Conservation (phyloP, 2,329 filamentous ascomycete genomes). For the Neospermospora avenae region DNA sequence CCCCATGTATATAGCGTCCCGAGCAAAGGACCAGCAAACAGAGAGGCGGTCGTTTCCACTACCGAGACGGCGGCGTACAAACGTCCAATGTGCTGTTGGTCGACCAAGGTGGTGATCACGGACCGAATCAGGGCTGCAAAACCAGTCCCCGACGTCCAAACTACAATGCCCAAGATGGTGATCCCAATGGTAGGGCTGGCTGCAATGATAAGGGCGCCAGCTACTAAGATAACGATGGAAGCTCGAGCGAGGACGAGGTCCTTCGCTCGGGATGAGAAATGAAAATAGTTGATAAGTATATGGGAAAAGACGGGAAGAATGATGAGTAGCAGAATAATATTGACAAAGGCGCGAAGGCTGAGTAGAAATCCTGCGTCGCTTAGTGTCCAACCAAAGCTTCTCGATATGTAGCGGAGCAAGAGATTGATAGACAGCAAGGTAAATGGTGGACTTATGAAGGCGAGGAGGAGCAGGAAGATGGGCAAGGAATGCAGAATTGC, state of each 20-base stretch:
- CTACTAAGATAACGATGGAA: slow-evolving; percentile 21
- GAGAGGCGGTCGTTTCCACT: slow-evolving; percentile 26
- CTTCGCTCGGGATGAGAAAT: slow-evolving; percentile 23
- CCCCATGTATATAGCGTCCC: slow-evolving; percentile 28
- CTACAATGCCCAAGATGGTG: slow-evolving; percentile 24
- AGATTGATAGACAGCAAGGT: slow-evolving; percentile 18
- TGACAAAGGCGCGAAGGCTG: slow-evolving; percentile 29
- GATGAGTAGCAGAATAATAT: slow-evolving; percentile 27
- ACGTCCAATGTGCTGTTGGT: slow-evolving; percentile 27
- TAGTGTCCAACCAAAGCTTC: slow-evolving; percentile 29
- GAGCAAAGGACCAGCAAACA: slow-evolving; percentile 26
- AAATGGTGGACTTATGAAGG: slow-evolving; percentile 25
- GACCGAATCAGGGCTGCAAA: slow-evolving; percentile 21
- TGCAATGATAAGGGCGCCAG: slow-evolving; percentile 26
- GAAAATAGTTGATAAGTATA: slow-evolving; percentile 17
- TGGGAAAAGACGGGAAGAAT: slow-evolving; percentile 27
- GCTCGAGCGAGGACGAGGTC: slow-evolving; percentile 28
- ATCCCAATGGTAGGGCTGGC: slow-evolving; percentile 23
- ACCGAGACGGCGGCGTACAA: slow-evolving; percentile 30
- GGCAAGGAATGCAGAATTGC: slow-evolving; percentile 28
- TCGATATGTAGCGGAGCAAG: slow-evolving; percentile 30
- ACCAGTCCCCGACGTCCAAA: slow-evolving; percentile 30
- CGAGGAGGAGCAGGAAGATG: slow-evolving; percentile 33
- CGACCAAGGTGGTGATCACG: slow-evolving; percentile 29
- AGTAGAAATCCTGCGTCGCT: slow-evolving; percentile 26